A percentile compares a stretch with the other conserved stretches of the same genome.
phyloP scores from a whole-genome alignment of 441 rosid genomes.

The Geranium incanum region DNA sequence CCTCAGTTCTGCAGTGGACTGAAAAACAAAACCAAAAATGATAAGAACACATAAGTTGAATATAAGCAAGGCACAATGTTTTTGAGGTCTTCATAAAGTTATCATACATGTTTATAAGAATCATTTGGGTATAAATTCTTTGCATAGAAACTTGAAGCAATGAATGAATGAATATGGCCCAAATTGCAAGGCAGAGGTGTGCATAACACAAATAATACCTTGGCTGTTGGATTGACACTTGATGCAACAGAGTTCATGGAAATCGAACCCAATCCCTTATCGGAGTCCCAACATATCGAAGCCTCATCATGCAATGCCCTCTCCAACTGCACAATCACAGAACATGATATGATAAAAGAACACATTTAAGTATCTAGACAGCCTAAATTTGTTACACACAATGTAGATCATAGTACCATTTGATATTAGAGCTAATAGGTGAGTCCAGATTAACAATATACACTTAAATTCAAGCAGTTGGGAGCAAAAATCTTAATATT shows the following conservation, averaged over 20 bases:
- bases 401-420: too few relatives aligned
- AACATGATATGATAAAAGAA: background rate
- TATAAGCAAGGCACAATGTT: background rate
- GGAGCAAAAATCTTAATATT: background rate
- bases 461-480: background rate
- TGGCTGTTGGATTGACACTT: constrained; percentile 25
- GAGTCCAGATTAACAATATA: too few relatives aligned
- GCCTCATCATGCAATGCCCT: constrained; percentile 19
- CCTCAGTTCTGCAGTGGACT: constrained; percentile 57
- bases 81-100: too few relatives aligned
- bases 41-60: background rate
- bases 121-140: too few relatives aligned
- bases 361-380: background rate
- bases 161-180: background rate
- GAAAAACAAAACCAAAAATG: constrained; percentile 19
- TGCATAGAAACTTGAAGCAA: too few relatives aligned
- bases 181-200: background rate
- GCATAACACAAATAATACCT: constrained; percentile 26
- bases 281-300: constrained; percentile 24
- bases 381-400: background rate
- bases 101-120: too few relatives aligned
- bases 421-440: too few relatives aligned
- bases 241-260: constrained; percentile 27
- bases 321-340: constrained; percentile 32
- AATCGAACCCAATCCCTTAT: constrained; percentile 18